Percentiles rank a stretch among this genome's conserved stretches.
phyloP scores from a whole-genome alignment of 2,329 filamentous ascomycete species.

The Cladophialophora psammophila region DNA sequence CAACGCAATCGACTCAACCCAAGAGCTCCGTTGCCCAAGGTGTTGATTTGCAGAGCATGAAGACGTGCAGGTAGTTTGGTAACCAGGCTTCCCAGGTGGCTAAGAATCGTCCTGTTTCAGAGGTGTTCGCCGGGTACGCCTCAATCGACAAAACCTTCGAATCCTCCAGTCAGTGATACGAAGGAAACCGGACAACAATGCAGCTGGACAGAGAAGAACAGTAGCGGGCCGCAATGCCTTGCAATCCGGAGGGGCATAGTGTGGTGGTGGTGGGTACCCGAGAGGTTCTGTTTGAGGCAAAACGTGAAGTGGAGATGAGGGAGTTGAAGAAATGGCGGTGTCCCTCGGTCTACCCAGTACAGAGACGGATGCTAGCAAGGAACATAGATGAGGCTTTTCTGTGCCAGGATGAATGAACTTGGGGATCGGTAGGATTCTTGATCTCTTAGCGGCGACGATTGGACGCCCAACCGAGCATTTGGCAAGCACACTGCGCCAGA shows the following conservation, averaged over 20 bases:
- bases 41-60: slow-evolving; percentile 7
- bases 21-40: neutral
- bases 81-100: neutral
- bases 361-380: slow-evolving; percentile 2
- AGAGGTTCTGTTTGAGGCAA: slow-evolving; percentile 30
- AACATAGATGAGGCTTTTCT: slow-evolving; percentile 18
- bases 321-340: slow-evolving; percentile 29
- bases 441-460: slow-evolving; percentile 1
- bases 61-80: slow-evolving; percentile 1
- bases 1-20: slow-evolving; percentile 20
- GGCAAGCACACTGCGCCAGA: neutral
- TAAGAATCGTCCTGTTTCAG: neutral
- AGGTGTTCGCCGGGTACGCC: slow-evolving; percentile 4
- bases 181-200: slow-evolving; percentile 23
- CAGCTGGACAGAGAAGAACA: slow-evolving; percentile 19
- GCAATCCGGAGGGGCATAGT: slow-evolving; percentile 23
- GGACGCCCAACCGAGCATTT: slow-evolving; percentile 1
- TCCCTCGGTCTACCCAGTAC: slow-evolving; percentile 3
- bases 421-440: slow-evolving; percentile 5
- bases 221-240: slow-evolving; percentile 26
- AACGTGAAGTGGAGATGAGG: slow-evolving; percentile 25
- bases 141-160: slow-evolving; percentile 6
- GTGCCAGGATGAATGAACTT: slow-evolving; percentile 2
- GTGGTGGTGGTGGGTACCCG: slow-evolving; percentile 20
- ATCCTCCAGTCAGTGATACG: slow-evolving; percentile 23